These are phyloP conservation scores for Pelargonium fulgidum DNA, from an alignment of 441 rosid species.

Conservation along the genomic window DNA sequence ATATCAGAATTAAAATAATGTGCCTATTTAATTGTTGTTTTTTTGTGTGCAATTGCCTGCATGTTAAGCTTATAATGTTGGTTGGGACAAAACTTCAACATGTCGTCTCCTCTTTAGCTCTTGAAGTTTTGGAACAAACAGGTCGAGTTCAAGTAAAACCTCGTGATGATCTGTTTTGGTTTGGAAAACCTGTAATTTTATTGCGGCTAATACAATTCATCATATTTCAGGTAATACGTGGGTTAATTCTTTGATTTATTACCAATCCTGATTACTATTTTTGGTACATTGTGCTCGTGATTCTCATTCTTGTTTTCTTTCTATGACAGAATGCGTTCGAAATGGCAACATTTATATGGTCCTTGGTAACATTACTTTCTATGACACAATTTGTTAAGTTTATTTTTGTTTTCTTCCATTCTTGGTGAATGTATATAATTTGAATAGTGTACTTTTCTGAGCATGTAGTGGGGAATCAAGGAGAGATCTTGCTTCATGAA, in stretches of 20 bases:
- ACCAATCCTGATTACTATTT: not conserved
- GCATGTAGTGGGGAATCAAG: constrained; percentile 69
- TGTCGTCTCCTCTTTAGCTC: constrained; percentile 81
- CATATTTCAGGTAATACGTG: constrained; percentile 62
- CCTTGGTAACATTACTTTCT: constrained; percentile 63
- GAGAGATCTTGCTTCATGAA: constrained; percentile 90
- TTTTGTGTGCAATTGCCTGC: constrained; percentile 13
- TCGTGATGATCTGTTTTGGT: constrained; percentile 88
- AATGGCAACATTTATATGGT: constrained; percentile 96
- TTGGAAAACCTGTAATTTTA: constrained; percentile 77
- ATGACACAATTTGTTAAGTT: too few relatives aligned
- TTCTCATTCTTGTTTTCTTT: constrained; percentile 13
- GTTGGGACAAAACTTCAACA: constrained; percentile 92
- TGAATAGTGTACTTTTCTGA: constrained; percentile 8
- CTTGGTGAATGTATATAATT: constrained; percentile 44
- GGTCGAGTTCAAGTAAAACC: constrained; percentile 85
- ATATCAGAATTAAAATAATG: not conserved
- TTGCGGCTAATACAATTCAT: constrained; percentile 72
- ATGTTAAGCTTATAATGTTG: constrained; percentile 70
- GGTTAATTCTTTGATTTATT: not conserved
- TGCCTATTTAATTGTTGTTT: not conserved
- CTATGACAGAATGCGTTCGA: constrained; percentile 81
- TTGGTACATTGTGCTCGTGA: not conserved
- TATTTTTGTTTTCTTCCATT: constrained; percentile 74
- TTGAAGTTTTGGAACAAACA: constrained; percentile 66